Conservation (phyloP, 192 early-diverging fungal species). For the Kickxella alabastrina region DNA sequence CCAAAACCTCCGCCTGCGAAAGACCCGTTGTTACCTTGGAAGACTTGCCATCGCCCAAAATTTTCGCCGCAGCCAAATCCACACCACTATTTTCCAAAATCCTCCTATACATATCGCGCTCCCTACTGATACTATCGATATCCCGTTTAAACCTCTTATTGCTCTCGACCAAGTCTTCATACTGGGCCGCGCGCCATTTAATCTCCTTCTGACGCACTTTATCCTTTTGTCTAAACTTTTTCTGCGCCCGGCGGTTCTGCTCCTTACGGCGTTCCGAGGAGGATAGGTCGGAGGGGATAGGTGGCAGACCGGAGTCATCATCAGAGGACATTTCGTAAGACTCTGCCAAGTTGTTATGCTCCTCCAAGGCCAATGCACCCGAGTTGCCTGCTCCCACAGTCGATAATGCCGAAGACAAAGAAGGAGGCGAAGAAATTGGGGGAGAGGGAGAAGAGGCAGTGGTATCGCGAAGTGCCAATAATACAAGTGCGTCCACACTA, state of each 20-base stretch:
- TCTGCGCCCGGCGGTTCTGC: conserved; percentile 54
- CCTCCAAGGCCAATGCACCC: conserved; percentile 8
- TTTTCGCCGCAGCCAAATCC: no score
- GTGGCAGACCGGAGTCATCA: conserved; percentile 7
- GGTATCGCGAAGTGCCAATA: conserved; percentile 34
- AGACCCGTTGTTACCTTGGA: no score
- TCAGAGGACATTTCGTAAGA: conserved; percentile 15
- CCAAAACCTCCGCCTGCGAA: no score
- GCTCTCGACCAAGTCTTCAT: conserved; percentile 39
- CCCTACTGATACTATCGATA: conserved; percentile 30
- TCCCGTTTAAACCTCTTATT: conserved; percentile 52
- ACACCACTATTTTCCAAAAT: conserved; percentile 43
- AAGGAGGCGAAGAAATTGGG: not conserved
- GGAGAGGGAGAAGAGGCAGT: not conserved
- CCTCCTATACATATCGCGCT: conserved; percentile 43
- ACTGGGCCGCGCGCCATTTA: conserved; percentile 52
- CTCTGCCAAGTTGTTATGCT: conserved; percentile 11
- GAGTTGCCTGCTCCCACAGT: no score
- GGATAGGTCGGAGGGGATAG: conserved; percentile 24
- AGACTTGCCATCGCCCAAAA: no score
- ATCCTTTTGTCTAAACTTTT: conserved; percentile 53
- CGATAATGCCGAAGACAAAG: not conserved
- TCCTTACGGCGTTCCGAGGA: conserved; percentile 47
- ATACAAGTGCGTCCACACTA: conserved; percentile 35
- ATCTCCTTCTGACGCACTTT: conserved; percentile 53